Base-by-base conservation (phyloP, 176 grass and related monocot species). In the Leersia perrieri region DNA sequence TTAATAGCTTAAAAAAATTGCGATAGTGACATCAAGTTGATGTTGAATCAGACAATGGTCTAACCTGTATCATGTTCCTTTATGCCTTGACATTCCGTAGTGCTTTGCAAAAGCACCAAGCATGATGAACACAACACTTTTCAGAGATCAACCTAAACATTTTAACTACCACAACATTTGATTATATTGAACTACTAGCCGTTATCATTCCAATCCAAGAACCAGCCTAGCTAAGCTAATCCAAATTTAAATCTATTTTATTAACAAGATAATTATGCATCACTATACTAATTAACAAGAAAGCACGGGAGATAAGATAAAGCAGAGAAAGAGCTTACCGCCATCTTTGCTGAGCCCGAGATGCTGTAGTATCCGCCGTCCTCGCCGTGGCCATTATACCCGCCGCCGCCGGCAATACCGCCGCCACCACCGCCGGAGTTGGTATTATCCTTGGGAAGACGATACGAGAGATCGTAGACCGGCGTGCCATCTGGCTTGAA, bases 401-500 rank as follows among this genome's bases (percentile, higher is more conserved):
- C 42, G 26, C 47, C 60, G 27, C 66, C 53, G 41, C 32, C 30
- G 83, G 66, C 3, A 65, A 85, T 40, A 5, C 79, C 78, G 31
- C 18, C 16, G 53, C 53, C 20, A 20, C 67, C 81, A 2, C 73
- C 45, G 18, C 26, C 72, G 51, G 47, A 44, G 63, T 45, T 84
- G 68, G 79, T 53, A 47, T 75, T 91, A 4, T 94, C 83, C 35
- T 66, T 62, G 0, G 92, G 88, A 12, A 91, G 38, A 38, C 79
- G 71, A 70, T 86, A 88, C 1, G 80, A 47, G 47, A 95, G 73
- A 11, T 88, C 57, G 90, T 96, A 95, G 33, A 28, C 89, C 3
- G 87, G 84, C 44, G 87, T 85, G 39, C 93, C 93, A 41, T 95
- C 87, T 0, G 89, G 87, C 78, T 90, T 83, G 83, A 90, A 88